Evolutionary conservation across 495 filamentous ascomycete genomes (phyloP).

Genomic region (Ascodesmis nigricans): DNA sequence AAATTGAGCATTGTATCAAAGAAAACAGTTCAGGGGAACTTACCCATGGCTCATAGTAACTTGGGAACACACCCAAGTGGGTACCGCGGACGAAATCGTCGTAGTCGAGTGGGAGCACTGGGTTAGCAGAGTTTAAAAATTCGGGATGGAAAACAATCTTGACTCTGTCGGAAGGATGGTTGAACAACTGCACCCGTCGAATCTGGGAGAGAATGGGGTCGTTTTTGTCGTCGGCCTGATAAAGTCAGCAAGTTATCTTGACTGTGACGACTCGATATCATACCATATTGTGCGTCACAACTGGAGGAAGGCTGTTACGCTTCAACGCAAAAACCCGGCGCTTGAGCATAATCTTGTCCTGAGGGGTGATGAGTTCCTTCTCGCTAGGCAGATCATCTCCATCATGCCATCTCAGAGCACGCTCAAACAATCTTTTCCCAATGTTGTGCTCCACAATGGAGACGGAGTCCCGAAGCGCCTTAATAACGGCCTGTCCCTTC

Average conservation of each 20-base stretch:
- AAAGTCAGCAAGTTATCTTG: too few relatives aligned
- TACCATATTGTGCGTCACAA: slow-evolving; percentile 97
- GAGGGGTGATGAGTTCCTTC: slow-evolving; percentile 76
- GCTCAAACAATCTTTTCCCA: slow-evolving; percentile 82
- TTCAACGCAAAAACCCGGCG: slow-evolving; percentile 92
- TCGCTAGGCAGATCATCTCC: slow-evolving; percentile 81
- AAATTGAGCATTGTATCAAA: background rate
- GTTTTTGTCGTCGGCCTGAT: slow-evolving; percentile 52
- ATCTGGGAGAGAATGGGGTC: slow-evolving; percentile 95
- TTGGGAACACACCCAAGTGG: slow-evolving; percentile 83
- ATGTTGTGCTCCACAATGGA: slow-evolving; percentile 75
- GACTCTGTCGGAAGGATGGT: slow-evolving; percentile 80
- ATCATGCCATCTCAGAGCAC: slow-evolving; percentile 81
- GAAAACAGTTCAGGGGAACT: background rate
- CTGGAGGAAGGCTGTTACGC: slow-evolving; percentile 64
- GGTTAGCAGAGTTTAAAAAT: slow-evolving; percentile 87
- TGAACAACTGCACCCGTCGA: slow-evolving; percentile 87
- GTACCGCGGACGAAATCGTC: slow-evolving; percentile 97
- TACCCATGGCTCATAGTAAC: slow-evolving; percentile 92
- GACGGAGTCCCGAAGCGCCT: slow-evolving; percentile 80
- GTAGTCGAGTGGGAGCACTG: slow-evolving; percentile 86
- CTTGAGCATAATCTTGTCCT: slow-evolving; percentile 82
- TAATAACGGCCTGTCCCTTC: slow-evolving; percentile 92
- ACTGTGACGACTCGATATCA: slow-evolving; percentile 5
- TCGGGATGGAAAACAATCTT: slow-evolving; percentile 97